Base-by-base conservation (phyloP, 257 asterid genomes). In the Eucommia ulmoides region DNA sequence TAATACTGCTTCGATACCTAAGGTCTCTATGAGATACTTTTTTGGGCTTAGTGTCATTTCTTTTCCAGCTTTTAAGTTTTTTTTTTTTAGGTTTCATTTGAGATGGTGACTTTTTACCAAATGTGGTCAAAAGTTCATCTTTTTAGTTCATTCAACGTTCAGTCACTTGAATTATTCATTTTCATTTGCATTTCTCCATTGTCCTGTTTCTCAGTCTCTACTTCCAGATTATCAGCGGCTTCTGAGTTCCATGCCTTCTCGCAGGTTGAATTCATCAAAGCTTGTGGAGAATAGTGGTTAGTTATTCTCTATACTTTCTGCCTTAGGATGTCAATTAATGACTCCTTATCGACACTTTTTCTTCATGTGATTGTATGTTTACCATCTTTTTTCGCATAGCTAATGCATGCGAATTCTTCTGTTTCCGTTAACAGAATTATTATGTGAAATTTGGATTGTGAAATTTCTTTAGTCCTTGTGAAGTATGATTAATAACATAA, bases 201-300 rank as follows among this genome's bases (percentile, higher is more conserved):
- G 67, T 65, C 67, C 55, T 74, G 54, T 67, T 62, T 65, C 66
- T 35, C 95, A 91, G 98, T 83, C 96, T 68, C 82, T 91, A 63
- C 96, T 82, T 78, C 93, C 88, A 74, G 96, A 91, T 74, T 91
- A 91, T 71, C 96, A 81, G 72, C 88, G 92, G 55, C 96, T 91
- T 65, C 62, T 91, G 82, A 78, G 94, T 76, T 79, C 94, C 63
- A 63, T 51, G 54, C 98, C 98, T 49, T 73, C 94, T 69, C 94
- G 98, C 72, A 80, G 98, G 69, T 78, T 91, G 74, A 91, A 91
- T 80, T 76, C 98, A 62, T 80, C 94, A 57, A 91, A 86, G 74
- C 96, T 91, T 74, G 73, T 81, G 63, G 98, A 91, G 65, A 84
- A 88, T 73, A 64, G 98, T 35, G 98, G 96, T 77, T 50, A 71